A percentile compares a stretch with the other conserved stretches of the same genome.
Conservation (phyloP, 139 green algal genomes). For the Chlamydomonas sphaeroides region DNA sequence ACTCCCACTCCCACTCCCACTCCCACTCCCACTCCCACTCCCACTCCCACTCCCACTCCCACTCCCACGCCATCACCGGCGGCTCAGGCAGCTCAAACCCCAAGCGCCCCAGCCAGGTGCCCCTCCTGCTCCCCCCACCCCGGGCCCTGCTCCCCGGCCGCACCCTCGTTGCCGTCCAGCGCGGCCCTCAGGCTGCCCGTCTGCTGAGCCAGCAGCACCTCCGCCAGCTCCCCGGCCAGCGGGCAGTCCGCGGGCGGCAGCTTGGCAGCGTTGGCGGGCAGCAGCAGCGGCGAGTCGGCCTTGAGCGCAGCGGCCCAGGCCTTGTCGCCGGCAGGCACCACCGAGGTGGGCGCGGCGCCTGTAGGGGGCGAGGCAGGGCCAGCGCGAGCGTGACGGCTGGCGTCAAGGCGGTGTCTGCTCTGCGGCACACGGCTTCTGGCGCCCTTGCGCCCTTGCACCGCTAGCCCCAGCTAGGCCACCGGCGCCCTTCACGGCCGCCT, state of each 20-base stretch:
- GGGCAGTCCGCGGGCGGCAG: slow-evolving; percentile 61
- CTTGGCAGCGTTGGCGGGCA: slow-evolving; percentile 54
- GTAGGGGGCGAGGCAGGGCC: not conserved
- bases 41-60: not conserved
- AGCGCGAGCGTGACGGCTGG: no score
- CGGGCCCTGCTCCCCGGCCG: not conserved
- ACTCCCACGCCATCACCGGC: slow-evolving; percentile 4
- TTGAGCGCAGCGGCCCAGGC: slow-evolving; percentile 53
- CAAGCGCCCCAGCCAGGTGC: not conserved
- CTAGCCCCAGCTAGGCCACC: no score
- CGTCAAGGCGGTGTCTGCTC: no score
- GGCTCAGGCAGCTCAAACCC: not conserved
- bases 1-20: not conserved
- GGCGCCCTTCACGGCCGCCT: no score
- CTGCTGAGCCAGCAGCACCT: slow-evolving; percentile 30
- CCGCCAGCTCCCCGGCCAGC: slow-evolving; percentile 33
- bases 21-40: not conserved
- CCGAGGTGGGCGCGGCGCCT: not conserved
- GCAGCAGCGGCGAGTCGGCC: slow-evolving; percentile 65
- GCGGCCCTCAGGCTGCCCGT: not conserved
- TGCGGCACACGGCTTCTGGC: no score
- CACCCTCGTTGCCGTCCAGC: slow-evolving; percentile 25
- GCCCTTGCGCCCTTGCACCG: no score
- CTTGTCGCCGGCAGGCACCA: slow-evolving; percentile 48
- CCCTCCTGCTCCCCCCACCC: no score